Evolutionary conservation across 225 moss, liverwort and hornwort genomes (phyloP).

Genomic region (Sphagnum contortum): DNA sequence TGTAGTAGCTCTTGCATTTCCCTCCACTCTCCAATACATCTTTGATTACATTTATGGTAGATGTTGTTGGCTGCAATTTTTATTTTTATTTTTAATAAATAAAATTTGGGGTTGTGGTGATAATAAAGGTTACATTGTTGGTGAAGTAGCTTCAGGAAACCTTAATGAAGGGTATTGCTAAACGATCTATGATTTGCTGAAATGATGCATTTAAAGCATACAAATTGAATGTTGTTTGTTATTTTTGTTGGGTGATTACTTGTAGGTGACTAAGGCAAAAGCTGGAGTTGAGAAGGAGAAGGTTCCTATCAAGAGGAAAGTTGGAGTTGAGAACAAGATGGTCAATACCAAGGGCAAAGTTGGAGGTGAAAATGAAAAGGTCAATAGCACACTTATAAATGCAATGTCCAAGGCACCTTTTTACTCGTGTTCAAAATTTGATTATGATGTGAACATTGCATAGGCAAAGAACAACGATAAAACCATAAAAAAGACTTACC

Average conservation of each 20-base stretch:
- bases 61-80: not conserved
- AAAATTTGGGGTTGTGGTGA: too few relatives aligned
- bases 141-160: too few relatives aligned
- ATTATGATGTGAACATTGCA: constrained; percentile 22
- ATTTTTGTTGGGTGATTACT: not conserved
- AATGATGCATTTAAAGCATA: too few relatives aligned
- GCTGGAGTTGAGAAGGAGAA: constrained; percentile 21
- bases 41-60: constrained; percentile 93
- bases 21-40: constrained; percentile 88
- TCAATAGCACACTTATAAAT: too few relatives aligned
- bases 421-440: constrained; percentile 39
- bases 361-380: too few relatives aligned
- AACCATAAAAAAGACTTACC: constrained; percentile 81
- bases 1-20: constrained; percentile 88
- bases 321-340: too few relatives aligned
- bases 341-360: too few relatives aligned
- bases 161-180: too few relatives aligned
- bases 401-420: constrained; percentile 27
- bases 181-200: too few relatives aligned
- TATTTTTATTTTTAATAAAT: too few relatives aligned
- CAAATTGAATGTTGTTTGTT: too few relatives aligned
- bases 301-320: not conserved
- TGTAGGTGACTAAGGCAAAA: constrained; percentile 37
- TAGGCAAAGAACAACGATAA: constrained; percentile 15
- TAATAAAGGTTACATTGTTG: too few relatives aligned